Conservation (phyloP, 305 asterid genomes). For the Fraxinus platypoda region DNA sequence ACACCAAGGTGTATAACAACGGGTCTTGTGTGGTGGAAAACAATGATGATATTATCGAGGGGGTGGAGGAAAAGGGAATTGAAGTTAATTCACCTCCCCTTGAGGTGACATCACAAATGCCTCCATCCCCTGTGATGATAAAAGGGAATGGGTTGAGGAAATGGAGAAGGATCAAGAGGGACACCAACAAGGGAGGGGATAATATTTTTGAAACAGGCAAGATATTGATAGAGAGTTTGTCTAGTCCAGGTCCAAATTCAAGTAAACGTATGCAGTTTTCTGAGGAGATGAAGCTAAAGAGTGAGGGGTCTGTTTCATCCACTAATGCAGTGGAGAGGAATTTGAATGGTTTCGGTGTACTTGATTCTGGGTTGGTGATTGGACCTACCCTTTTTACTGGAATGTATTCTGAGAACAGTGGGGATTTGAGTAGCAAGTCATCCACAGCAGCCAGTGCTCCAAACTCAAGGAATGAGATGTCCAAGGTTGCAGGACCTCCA, state of each 20-base stretch:
- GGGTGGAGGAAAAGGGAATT: constrained; percentile 14
- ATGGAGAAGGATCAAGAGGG: constrained; percentile 54
- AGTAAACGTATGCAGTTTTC: constrained; percentile 37
- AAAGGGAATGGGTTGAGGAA: constrained; percentile 48
- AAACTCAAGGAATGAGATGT: constrained; percentile 30
- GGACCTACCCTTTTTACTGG: constrained; percentile 36
- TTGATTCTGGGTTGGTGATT: constrained; percentile 28
- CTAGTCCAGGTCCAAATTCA: constrained; percentile 23
- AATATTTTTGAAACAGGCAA: constrained; percentile 25
- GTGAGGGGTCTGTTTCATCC: constrained; percentile 59
- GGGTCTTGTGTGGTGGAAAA: constrained; percentile 22
- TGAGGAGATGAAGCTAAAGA: constrained; percentile 41
- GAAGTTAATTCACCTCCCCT: constrained; percentile 17
- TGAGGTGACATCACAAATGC: neutral
- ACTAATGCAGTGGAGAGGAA: constrained; percentile 34
- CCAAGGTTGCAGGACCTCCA: constrained; percentile 31
- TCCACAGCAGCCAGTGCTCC: constrained; percentile 73
- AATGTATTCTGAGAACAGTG: constrained; percentile 63
- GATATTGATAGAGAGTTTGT: constrained; percentile 33
- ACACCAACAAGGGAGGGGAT: constrained; percentile 20
- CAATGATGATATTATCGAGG: constrained; percentile 9
- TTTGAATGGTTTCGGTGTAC: constrained; percentile 32
- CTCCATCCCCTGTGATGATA: constrained; percentile 20
- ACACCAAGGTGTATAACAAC: constrained; percentile 22
- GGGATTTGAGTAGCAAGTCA: constrained; percentile 75